Conservation (phyloP, 306 rosid species). For the Pueraria montana region DNA sequence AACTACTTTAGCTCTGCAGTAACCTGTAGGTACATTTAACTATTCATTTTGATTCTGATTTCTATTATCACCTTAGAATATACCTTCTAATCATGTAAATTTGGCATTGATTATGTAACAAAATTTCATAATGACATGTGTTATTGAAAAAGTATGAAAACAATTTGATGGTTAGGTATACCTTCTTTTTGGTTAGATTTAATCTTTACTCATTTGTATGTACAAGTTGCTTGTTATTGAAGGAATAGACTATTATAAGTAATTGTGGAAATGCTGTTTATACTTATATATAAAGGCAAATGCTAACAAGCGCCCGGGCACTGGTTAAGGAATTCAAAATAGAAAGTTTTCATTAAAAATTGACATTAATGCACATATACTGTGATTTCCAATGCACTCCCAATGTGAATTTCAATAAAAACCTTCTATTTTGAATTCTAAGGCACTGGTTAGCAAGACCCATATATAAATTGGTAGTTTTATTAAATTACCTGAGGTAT, state of each 20-base stretch:
- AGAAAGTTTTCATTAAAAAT: no score
- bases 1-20: background rate
- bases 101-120: background rate
- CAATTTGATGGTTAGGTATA: conserved; percentile 4
- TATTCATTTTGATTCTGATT: background rate
- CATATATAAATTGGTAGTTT: conserved; percentile 9
- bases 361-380: no score
- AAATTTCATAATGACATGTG: conserved; percentile 6
- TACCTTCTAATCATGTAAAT: background rate
- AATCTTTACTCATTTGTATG: conserved; percentile 24
- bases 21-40: background rate
- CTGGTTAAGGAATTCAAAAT: no score
- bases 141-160: conserved; percentile 29
- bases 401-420: no score
- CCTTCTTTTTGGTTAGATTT: conserved; percentile 7
- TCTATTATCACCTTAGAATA: background rate
- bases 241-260: conserved; percentile 18
- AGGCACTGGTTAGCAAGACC: no score
- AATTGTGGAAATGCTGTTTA: background rate
- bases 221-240: background rate
- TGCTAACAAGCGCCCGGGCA: no score
- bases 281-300: background rate
- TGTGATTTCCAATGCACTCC: no score
- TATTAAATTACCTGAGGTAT: conserved; percentile 23
- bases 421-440: no score